Evolutionary conservation across 2,329 filamentous ascomycete genomes (phyloP).

Genomic region (Dactylellina parvicollis): DNA sequence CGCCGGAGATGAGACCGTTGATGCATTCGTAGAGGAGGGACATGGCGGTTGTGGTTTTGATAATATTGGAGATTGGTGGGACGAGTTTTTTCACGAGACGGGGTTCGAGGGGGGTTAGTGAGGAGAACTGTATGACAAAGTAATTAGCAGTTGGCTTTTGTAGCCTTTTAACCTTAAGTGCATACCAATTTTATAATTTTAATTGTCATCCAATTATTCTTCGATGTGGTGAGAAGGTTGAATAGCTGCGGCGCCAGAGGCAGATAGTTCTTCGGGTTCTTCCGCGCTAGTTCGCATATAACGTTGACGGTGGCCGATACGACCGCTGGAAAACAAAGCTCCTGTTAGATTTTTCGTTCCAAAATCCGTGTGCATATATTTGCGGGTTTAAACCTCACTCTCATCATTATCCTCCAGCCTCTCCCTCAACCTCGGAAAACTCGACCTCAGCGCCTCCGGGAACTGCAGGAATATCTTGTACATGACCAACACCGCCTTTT

Average conservation of each 20-base stretch:
- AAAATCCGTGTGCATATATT: not conserved
- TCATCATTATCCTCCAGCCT: slow-evolving; percentile 88
- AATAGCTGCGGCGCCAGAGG: slow-evolving; percentile 91
- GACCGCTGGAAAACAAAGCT: slow-evolving; percentile 67
- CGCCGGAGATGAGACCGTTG: slow-evolving; percentile 96
- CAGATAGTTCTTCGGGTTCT: slow-evolving; percentile 90
- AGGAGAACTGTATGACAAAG: slow-evolving; percentile 76
- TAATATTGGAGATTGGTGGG: slow-evolving; percentile 89
- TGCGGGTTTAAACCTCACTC: slow-evolving; percentile 72
- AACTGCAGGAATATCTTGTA: slow-evolving; percentile 96
- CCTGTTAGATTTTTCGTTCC: slow-evolving; percentile 22
- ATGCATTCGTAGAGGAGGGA: slow-evolving; percentile 98
- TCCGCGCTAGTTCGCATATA: slow-evolving; percentile 93
- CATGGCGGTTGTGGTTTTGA: slow-evolving; percentile 95
- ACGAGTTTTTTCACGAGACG: slow-evolving; percentile 89
- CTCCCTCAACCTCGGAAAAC: slow-evolving; percentile 98
- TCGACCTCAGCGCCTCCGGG: slow-evolving; percentile 87
- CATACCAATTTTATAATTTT: slow-evolving; percentile 94
- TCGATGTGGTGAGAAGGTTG: slow-evolving; percentile 87
- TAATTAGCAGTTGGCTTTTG: not conserved
- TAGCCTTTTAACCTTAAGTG: too few species aligned
- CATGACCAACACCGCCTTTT: slow-evolving; percentile 94
- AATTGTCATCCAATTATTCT: slow-evolving; percentile 99
- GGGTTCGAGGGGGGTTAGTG: slow-evolving; percentile 89
- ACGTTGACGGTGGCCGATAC: slow-evolving; percentile 97